A percentile compares a stretch with the other conserved stretches of the same genome.
These are phyloP conservation scores for Halophytophthora polymorphica DNA, from an alignment of 352 stramenopile species.

Conservation along the genomic window DNA sequence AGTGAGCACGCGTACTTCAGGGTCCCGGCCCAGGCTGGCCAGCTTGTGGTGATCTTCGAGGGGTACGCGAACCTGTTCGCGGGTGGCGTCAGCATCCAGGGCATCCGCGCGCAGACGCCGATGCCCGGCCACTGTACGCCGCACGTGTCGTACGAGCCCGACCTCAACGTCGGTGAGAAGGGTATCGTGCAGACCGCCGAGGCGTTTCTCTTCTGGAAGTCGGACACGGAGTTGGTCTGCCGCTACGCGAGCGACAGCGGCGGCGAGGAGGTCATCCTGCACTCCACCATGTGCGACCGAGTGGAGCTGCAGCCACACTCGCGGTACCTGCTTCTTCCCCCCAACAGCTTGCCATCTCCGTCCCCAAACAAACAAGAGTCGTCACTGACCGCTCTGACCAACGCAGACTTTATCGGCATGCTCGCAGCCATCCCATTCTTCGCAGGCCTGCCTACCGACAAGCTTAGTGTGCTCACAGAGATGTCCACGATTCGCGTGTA, in stretches of 20 bases:
- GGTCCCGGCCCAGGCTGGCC: slow-evolving; percentile 15
- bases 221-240: slow-evolving; percentile 54
- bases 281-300: slow-evolving; percentile 47
- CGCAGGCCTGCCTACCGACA: slow-evolving; percentile 49
- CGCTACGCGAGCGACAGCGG: slow-evolving; percentile 54
- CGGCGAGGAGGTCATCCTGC: slow-evolving; percentile 64
- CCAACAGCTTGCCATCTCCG: slow-evolving; percentile 5
- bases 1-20: slow-evolving; percentile 23
- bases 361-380: slow-evolving; percentile 13
- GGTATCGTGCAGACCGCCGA: slow-evolving; percentile 38
- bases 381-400: slow-evolving; percentile 63
- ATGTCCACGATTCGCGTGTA: slow-evolving; percentile 78
- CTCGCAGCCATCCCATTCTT: slow-evolving; percentile 75
- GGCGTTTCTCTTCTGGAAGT: slow-evolving; percentile 63
- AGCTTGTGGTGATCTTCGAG: slow-evolving; percentile 56
- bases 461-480: slow-evolving; percentile 61
- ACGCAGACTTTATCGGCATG: slow-evolving; percentile 60
- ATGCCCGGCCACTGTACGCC: slow-evolving; percentile 4
- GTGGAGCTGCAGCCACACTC: slow-evolving; percentile 43
- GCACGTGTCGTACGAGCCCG: slow-evolving; percentile 18
- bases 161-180: slow-evolving; percentile 21
- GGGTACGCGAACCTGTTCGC: slow-evolving; percentile 49
- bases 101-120: slow-evolving; percentile 29
- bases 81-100: slow-evolving; percentile 39
- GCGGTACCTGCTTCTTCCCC: slow-evolving; percentile 31